Evolutionary conservation across 176 grass and related monocot species (phyloP).

Genomic region (Raddia distichophylla): DNA sequence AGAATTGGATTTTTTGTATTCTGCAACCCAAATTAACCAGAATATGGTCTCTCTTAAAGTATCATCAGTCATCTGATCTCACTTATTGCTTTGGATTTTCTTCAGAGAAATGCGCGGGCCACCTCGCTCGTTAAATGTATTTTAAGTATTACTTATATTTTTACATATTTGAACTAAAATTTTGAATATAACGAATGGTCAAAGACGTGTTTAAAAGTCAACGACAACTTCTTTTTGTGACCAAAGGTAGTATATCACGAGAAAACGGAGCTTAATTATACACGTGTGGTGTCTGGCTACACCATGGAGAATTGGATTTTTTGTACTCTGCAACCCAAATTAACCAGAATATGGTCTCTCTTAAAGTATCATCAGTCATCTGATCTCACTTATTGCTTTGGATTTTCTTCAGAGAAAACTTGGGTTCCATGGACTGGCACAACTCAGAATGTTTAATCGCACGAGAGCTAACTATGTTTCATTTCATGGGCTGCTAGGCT

Average conservation of each 20-base stretch:
- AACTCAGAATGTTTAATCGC: neutral
- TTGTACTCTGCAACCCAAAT: neutral
- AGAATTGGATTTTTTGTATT: neutral
- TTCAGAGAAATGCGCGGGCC: neutral
- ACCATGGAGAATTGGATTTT: neutral
- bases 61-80: neutral
- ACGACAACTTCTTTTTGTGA: no score
- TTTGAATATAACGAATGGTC: no score
- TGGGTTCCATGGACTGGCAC: neutral
- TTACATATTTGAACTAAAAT: no score
- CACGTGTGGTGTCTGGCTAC: neutral
- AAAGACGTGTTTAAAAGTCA: no score
- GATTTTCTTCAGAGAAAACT: neutral
- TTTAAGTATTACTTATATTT: no score
- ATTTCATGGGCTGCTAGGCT: neutral
- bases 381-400: neutral
- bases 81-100: neutral
- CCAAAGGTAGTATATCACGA: no score
- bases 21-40: neutral
- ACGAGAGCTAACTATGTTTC: neutral
- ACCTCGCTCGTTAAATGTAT: no score
- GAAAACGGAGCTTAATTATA: neutral
- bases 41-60: neutral
- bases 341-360: neutral
- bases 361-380: neutral